Percentiles rank a stretch among this genome's conserved stretches.
Evolutionary conservation across 768 basidiomycete species (phyloP).

Genomic region (Kwoniella botswanensis): DNA sequence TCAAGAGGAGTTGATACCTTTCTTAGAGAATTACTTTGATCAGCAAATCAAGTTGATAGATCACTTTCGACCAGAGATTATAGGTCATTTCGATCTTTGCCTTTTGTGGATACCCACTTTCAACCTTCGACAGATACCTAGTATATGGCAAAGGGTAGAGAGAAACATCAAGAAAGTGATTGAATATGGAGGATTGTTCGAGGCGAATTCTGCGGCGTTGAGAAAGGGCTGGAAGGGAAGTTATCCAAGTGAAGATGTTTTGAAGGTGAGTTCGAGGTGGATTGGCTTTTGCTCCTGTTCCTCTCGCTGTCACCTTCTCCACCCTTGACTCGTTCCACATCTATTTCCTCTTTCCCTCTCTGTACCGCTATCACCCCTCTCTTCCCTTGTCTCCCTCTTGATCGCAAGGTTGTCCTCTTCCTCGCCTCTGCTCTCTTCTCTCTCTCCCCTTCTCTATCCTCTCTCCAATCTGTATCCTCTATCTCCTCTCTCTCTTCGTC

Average conservation of each 20-base stretch:
- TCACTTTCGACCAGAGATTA: slow-evolving; percentile 78
- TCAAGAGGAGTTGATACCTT: slow-evolving; percentile 17
- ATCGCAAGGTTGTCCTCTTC: too few species aligned
- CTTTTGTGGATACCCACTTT: slow-evolving; percentile 74
- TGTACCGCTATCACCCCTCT: too few species aligned
- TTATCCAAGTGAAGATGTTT: slow-evolving; percentile 80
- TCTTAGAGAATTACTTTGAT: slow-evolving; percentile 74
- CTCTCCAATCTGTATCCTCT: background rate
- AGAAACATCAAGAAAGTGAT: slow-evolving; percentile 76
- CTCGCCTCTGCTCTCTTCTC: too few species aligned
- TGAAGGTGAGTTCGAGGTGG: slow-evolving; percentile 65
- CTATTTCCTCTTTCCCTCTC: too few species aligned
- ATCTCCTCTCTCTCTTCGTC: background rate
- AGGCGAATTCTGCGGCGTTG: slow-evolving; percentile 89
- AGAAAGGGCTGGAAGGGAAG: slow-evolving; percentile 85
- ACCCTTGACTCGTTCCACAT: too few species aligned
- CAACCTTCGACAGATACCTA: slow-evolving; percentile 60
- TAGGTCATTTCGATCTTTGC: slow-evolving; percentile 94
- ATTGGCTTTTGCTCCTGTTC: background rate
- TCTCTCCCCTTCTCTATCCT: too few species aligned
- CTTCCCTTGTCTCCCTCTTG: too few species aligned
- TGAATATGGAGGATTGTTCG: slow-evolving; percentile 86
- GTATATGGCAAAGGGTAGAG: slow-evolving; percentile 69
- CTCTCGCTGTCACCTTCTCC: background rate
- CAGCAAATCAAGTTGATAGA: slow-evolving; percentile 74